Evolutionary conservation across 441 rosid genomes (phyloP).

Genomic region (Breynia disticha): DNA sequence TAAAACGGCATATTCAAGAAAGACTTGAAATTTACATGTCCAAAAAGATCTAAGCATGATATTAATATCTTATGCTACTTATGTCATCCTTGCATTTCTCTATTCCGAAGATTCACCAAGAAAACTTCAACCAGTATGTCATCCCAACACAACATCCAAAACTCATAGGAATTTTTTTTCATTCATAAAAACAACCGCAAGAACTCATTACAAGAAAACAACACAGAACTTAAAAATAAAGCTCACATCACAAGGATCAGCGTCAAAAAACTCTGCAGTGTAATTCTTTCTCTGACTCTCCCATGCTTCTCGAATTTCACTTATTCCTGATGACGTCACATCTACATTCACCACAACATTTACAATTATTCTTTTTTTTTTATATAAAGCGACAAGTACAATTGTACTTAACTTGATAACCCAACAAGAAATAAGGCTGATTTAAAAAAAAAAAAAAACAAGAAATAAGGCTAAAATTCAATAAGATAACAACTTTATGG

Average conservation of each 20-base stretch:
- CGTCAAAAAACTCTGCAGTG: slow-evolving; percentile 68
- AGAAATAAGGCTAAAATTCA: neutral
- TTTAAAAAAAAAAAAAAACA: neutral
- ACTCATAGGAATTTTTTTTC: too few species aligned
- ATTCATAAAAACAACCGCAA: too few species aligned
- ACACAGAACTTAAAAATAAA: slow-evolving; percentile 5
- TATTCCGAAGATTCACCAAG: too few species aligned
- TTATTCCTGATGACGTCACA: slow-evolving; percentile 49
- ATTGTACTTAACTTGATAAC: neutral
- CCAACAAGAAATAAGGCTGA: too few species aligned
- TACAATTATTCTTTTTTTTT: neutral
- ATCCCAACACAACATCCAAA: too few species aligned
- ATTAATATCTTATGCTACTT: too few species aligned
- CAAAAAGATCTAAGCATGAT: too few species aligned
- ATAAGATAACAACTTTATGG: neutral
- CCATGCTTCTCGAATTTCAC: slow-evolving; percentile 61
- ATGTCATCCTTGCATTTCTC: too few species aligned
- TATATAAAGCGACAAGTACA: too few species aligned
- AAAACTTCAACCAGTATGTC: too few species aligned
- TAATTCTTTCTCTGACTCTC: slow-evolving; percentile 62
- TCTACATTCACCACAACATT: slow-evolving; percentile 25
- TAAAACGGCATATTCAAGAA: too few species aligned
- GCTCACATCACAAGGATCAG: slow-evolving; percentile 69
- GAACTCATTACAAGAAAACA: neutral
- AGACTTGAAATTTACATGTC: too few species aligned